These are phyloP conservation scores for Astraeus odoratus DNA, from an alignment of 768 basidiomycete genomes.

Conservation along the genomic window DNA sequence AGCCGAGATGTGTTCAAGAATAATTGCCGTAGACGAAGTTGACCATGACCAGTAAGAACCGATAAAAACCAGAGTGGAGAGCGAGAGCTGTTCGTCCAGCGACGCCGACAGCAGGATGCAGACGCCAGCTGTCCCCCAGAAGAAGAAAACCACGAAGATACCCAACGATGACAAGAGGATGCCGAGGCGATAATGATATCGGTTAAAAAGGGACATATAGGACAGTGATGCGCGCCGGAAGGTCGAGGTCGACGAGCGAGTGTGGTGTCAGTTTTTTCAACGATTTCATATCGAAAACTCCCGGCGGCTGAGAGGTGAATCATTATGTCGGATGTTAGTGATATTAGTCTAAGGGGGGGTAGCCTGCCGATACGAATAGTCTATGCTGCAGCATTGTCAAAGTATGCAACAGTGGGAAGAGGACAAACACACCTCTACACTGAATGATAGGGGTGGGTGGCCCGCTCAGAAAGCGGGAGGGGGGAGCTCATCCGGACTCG, in stretches of 20 bases:
- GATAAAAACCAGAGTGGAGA: constrained; percentile 23
- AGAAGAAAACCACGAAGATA: constrained; percentile 21
- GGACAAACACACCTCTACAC: constrained; percentile 34
- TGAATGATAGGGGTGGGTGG: constrained; percentile 21
- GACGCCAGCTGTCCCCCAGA: constrained; percentile 27
- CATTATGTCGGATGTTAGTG: constrained; percentile 25
- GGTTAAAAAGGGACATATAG: constrained; percentile 23
- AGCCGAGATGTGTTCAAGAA: constrained; percentile 14
- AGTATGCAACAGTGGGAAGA: background rate
- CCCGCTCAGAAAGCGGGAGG: constrained; percentile 50
- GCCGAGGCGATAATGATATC: constrained; percentile 41
- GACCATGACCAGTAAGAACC: constrained; percentile 31
- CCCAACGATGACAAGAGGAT: constrained; percentile 24
- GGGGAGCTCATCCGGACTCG: constrained; percentile 76
- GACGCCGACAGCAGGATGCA: constrained; percentile 18
- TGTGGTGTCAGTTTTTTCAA: constrained; percentile 3
- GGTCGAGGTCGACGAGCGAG: constrained; percentile 9
- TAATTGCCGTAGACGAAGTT: constrained; percentile 32
- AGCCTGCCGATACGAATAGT: constrained; percentile 31
- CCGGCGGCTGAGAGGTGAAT: constrained; percentile 19
- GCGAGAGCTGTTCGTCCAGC: constrained; percentile 23
- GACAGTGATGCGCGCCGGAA: constrained; percentile 17
- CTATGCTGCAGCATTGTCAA: constrained; percentile 23
- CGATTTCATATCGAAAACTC: constrained; percentile 23
- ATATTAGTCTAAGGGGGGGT: constrained; percentile 32